Percentiles rank a stretch among this genome's conserved stretches.
phyloP scores from a whole-genome alignment of 2,329 filamentous ascomycete genomes.

The Biscogniauxia marginata region DNA sequence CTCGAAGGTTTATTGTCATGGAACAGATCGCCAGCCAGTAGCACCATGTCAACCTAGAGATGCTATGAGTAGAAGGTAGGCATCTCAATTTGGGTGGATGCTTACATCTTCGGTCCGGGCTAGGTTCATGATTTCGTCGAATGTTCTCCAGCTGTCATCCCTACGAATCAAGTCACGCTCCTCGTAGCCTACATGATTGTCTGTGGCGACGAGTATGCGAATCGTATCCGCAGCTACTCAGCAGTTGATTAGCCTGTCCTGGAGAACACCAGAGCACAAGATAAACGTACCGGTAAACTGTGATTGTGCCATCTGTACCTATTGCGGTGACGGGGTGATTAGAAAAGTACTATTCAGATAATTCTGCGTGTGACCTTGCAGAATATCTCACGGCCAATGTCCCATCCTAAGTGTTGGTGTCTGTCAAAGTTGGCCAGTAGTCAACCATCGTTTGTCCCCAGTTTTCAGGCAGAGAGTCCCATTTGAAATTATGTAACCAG shows the following conservation, averaged over 20 bases:
- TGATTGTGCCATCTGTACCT: slow-evolving; percentile 20
- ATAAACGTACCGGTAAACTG: slow-evolving; percentile 24
- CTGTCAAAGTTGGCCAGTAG: neutral
- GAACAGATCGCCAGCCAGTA: slow-evolving; percentile 92
- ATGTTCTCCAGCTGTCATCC: slow-evolving; percentile 94
- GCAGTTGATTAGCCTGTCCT: slow-evolving; percentile 1
- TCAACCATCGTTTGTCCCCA: too few relatives aligned
- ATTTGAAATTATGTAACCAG: neutral
- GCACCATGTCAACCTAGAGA: slow-evolving; percentile 87
- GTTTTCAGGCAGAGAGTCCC: neutral
- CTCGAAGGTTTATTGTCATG: slow-evolving; percentile 97
- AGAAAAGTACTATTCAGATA: neutral
- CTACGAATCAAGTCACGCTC: slow-evolving; percentile 93
- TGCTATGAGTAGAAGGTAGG: slow-evolving; percentile 6
- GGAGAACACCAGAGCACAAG: neutral
- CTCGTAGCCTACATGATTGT: slow-evolving; percentile 96
- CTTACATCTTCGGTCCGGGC: slow-evolving; percentile 77
- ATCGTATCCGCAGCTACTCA: slow-evolving; percentile 72
- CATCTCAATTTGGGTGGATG: neutral
- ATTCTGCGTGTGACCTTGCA: neutral
- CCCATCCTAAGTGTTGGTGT: neutral
- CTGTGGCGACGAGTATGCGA: slow-evolving; percentile 88
- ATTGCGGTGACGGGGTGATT: neutral
- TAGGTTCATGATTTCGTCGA: slow-evolving; percentile 91
- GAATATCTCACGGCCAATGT: neutral